Conservation (phyloP, 2,329 filamentous ascomycete genomes). For the Taxawa tesnikishii region DNA sequence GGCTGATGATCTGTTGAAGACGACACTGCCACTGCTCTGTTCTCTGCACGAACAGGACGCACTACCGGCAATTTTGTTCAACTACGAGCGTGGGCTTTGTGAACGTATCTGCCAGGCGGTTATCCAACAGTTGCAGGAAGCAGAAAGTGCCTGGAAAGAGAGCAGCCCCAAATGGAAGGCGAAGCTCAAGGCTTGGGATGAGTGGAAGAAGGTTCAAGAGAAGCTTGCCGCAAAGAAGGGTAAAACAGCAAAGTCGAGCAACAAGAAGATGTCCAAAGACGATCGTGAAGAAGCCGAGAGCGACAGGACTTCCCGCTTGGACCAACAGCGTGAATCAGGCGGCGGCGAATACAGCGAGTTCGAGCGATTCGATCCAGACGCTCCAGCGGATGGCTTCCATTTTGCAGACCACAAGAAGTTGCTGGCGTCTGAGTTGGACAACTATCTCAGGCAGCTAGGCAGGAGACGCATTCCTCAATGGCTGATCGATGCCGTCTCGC, state of each 20-base stretch:
- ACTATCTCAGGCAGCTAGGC: constrained; percentile 40
- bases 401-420: constrained; percentile 54
- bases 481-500: constrained; percentile 47
- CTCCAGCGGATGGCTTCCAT: constrained; percentile 49
- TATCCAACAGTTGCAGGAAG: constrained; percentile 38
- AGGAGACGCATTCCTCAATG: constrained; percentile 36
- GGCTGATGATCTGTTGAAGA: constrained; percentile 21
- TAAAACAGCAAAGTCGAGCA: constrained; percentile 26
- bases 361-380: constrained; percentile 56
- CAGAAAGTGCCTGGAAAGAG: constrained; percentile 46
- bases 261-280: too few relatives aligned
- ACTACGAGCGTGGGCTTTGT: constrained; percentile 57
- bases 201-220: constrained; percentile 39
- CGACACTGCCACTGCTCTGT: constrained; percentile 45
- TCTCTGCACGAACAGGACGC: constrained; percentile 52
- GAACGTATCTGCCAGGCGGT: constrained; percentile 45
- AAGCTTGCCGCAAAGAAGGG: constrained; percentile 23
- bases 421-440: constrained; percentile 45
- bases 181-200: constrained; percentile 45
- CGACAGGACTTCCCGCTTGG: constrained; percentile 41
- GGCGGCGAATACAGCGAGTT: constrained; percentile 43
- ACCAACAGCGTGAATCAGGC: constrained; percentile 44
- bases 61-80: constrained; percentile 64
- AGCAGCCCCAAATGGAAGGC: constrained; percentile 47
- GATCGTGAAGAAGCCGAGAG: constrained; percentile 33